Percentiles rank a stretch among this genome's conserved stretches.
phyloP scores from a whole-genome alignment of 352 stramenopile species.

The Phytophthora pini region DNA sequence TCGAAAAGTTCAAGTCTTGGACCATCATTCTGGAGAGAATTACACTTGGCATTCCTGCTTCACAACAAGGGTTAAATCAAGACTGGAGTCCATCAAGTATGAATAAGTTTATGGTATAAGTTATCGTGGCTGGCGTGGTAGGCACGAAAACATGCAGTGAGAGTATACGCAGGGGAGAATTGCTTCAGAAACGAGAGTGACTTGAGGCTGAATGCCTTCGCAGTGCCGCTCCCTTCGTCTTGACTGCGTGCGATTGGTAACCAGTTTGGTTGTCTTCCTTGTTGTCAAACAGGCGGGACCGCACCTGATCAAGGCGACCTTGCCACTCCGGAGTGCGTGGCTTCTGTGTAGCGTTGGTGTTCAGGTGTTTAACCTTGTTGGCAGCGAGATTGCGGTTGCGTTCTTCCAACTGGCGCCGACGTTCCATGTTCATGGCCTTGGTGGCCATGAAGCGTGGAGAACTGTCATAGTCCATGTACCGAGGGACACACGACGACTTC shows the following conservation, averaged over 20 bases:
- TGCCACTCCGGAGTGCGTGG: constrained; percentile 22
- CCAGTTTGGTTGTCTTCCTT: constrained; percentile 11
- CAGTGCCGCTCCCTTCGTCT: constrained; percentile 8
- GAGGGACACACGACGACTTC: constrained; percentile 16
- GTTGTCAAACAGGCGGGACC: constrained; percentile 25
- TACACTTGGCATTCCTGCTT: too few species aligned
- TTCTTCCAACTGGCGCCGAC: constrained; percentile 41
- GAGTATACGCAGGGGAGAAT: background rate
- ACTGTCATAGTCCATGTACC: constrained; percentile 49
- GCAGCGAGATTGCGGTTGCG: constrained; percentile 29
- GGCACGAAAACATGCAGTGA: constrained; percentile 14
- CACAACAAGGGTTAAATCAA: background rate
- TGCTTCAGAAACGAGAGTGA: constrained; percentile 6
- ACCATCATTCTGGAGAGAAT: constrained; percentile 22
- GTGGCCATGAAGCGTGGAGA: constrained; percentile 43
- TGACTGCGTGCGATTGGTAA: background rate
- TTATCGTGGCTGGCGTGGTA: constrained; percentile 18
- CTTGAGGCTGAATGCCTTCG: constrained; percentile 15
- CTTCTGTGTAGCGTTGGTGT: constrained; percentile 9
- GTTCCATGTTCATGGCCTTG: constrained; percentile 47
- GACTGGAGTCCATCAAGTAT: background rate
- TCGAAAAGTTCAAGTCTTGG: constrained; percentile 19
- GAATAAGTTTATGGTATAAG: constrained; percentile 22
- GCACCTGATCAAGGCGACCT: constrained; percentile 23
- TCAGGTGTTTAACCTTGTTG: constrained; percentile 15